phyloP scores from a whole-genome alignment of 208 protist genomes.

The Acanthamoeba divionensis region DNA sequence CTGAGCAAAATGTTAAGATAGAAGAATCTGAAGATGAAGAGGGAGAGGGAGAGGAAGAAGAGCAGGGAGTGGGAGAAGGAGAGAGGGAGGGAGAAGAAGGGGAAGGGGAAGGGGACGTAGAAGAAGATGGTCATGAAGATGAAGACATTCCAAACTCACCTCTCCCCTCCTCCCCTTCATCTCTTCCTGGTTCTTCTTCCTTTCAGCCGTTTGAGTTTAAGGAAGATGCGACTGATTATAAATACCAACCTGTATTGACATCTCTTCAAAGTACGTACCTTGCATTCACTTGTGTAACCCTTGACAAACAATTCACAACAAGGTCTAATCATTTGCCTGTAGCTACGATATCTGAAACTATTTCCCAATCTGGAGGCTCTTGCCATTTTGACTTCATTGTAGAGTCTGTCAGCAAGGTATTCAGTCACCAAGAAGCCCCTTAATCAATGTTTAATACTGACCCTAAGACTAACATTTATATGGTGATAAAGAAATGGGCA shows the following conservation, averaged over 20 bases:
- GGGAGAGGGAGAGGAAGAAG: no score
- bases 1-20: no score
- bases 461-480: neutral
- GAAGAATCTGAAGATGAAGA: no score
- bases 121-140: no score
- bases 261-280: neutral
- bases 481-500: neutral
- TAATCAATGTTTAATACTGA: neutral
- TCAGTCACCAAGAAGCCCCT: neutral
- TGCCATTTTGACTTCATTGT: constrained; percentile 38
- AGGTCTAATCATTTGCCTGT: neutral
- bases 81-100: no score
- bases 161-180: no score
- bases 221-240: neutral
- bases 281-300: neutral
- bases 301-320: neutral
- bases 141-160: no score
- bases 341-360: neutral
- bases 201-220: neutral
- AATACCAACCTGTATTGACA: neutral
- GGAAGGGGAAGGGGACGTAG: no score
- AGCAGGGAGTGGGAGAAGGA: no score
- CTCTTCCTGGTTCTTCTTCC: no score
- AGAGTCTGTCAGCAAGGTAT: constrained; percentile 16
- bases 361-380: constrained; percentile 5